Percentiles rank a stretch among this genome's conserved stretches.
Evolutionary conservation across 2,329 filamentous ascomycete species (phyloP).

Genomic region (Colletotrichum tofieldiae): DNA sequence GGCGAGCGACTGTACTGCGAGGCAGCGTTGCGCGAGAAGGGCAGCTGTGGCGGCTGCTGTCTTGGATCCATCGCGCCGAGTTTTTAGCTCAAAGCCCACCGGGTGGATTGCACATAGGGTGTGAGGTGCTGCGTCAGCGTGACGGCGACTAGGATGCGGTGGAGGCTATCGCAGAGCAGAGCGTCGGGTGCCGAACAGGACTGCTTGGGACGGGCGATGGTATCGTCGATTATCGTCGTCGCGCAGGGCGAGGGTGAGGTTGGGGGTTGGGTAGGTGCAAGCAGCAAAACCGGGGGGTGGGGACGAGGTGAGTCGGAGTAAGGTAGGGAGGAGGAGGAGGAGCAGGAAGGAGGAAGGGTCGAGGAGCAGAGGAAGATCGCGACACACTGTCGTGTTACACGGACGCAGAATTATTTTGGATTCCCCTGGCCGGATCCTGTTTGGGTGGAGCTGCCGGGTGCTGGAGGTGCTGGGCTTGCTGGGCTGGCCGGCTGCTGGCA

Average conservation of each 20-base stretch:
- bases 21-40: constrained; percentile 48
- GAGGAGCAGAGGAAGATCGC: constrained; percentile 37
- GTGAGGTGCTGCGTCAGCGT: constrained; percentile 30
- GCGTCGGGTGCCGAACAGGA: constrained; percentile 8
- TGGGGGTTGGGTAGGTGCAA: neutral
- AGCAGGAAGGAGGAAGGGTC: constrained; percentile 20
- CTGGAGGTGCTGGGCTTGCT: constrained; percentile 16
- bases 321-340: constrained; percentile 6
- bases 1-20: constrained; percentile 52
- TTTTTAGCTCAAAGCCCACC: constrained; percentile 53
- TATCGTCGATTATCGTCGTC: constrained; percentile 24
- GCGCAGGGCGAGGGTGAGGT: neutral
- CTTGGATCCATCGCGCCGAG: constrained; percentile 54
- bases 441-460: constrained; percentile 30
- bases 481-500: constrained; percentile 35
- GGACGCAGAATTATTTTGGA: constrained; percentile 44
- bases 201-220: constrained; percentile 11
- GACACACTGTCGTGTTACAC: constrained; percentile 44
- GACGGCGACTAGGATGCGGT: constrained; percentile 25
- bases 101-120: constrained; percentile 36
- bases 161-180: constrained; percentile 34
- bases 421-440: constrained; percentile 41
- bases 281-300: constrained; percentile 6
- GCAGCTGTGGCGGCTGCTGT: constrained; percentile 53
- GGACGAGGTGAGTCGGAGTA: neutral